phyloP scores from a whole-genome alignment of 1,284 basidiomycete genomes.

The Pyrrhoderma noxium region DNA sequence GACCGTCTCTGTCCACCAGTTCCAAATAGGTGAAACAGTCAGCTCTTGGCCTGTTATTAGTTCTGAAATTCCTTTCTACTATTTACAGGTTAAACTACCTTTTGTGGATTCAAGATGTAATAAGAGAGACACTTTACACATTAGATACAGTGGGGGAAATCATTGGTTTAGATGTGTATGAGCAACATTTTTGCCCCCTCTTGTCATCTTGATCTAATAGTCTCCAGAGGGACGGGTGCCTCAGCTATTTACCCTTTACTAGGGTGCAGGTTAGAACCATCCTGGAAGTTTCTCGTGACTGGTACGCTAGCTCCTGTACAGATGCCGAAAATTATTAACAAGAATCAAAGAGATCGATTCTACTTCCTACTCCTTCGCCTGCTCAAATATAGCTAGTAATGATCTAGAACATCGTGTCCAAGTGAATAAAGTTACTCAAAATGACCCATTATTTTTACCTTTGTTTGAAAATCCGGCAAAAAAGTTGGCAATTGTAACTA shows the following conservation, averaged over 20 bases:
- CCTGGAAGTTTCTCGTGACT: conserved; percentile 62
- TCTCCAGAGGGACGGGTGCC: conserved; percentile 80
- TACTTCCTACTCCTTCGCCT: conserved; percentile 47
- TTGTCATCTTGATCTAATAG: not conserved
- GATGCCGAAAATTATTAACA: no score
- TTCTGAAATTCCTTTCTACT: not conserved
- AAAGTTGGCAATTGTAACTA: conserved; percentile 18
- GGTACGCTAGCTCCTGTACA: no score
- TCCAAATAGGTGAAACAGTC: conserved; percentile 51
- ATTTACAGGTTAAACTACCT: conserved; percentile 55
- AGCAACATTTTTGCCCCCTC: not conserved
- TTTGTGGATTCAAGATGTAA: conserved; percentile 63
- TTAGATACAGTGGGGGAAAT: conserved; percentile 15
- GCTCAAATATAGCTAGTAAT: conserved; percentile 49
- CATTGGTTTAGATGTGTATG: conserved; percentile 40
- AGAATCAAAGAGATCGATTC: conserved; percentile 58
- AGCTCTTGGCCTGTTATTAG: not conserved
- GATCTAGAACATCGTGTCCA: conserved; percentile 42
- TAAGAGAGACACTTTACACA: conserved; percentile 21
- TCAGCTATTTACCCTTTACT: conserved; percentile 87
- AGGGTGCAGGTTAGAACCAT: conserved; percentile 46
- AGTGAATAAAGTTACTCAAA: conserved; percentile 34
- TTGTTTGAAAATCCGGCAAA: conserved; percentile 27
- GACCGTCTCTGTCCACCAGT: conserved; percentile 85
- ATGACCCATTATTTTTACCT: conserved; percentile 44